A percentile compares a stretch with the other conserved stretches of the same genome.
phyloP scores from a whole-genome alignment of 2,329 filamentous ascomycete genomes.

The Colletotrichum sp. region DNA sequence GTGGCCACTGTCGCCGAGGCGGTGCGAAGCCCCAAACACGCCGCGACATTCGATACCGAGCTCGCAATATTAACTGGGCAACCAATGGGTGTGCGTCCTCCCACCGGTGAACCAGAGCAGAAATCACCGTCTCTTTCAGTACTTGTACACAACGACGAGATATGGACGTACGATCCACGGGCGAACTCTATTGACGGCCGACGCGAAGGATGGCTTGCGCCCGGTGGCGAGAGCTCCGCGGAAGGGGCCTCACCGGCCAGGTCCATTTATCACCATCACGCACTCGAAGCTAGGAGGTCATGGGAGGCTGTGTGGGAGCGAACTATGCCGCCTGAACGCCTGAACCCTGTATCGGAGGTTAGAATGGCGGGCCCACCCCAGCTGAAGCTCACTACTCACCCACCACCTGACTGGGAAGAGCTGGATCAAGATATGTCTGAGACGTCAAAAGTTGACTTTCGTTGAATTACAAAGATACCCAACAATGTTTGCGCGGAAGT shows the following conservation, averaged over 20 bases:
- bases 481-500: neutral
- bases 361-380: neutral
- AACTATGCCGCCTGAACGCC: neutral
- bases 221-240: neutral
- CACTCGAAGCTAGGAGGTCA: neutral
- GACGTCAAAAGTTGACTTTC: neutral
- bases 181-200: constrained; percentile 14
- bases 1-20: neutral
- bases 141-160: neutral
- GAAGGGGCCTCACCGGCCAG: neutral
- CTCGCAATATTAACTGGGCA: constrained; percentile 1
- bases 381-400: neutral
- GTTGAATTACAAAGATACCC: neutral
- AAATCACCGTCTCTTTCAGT: neutral
- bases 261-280: neutral
- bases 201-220: constrained; percentile 11
- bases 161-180: neutral
- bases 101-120: neutral
- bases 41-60: constrained; percentile 8
- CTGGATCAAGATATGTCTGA: neutral
- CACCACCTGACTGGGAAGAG: neutral
- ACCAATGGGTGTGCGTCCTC: neutral
- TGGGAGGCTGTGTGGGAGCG: constrained; percentile 9
- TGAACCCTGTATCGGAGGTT: neutral
- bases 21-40: neutral